Base-by-base conservation (phyloP, 1,284 basidiomycete species). In the Apiotrichum sp. region DNA sequence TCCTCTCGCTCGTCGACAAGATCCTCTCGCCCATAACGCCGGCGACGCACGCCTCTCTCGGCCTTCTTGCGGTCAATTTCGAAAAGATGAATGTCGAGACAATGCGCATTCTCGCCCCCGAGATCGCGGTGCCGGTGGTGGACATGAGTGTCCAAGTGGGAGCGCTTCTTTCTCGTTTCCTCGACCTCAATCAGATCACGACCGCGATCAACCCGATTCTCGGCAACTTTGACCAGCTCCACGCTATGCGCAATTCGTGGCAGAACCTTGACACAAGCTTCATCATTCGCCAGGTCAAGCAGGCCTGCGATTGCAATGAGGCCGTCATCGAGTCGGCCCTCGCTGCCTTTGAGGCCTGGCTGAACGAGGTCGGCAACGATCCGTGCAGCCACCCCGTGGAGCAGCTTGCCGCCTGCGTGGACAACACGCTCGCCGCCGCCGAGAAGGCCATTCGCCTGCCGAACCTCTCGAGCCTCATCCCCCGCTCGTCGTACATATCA, bases 131-230 rank as follows among this genome's bases (percentile, higher is more conserved):
- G 31, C 56, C 62, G 31, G 65, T 70, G 41, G 50, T 69, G 11
- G 66, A 72, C 52, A 56, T 72, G 9, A 52, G 64, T 16, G 62
- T 57, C 13, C 58, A 66, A 29, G 59, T 62, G 4, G 71, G 65
- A 9, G 68, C 68, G 38, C 58, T 71, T 0, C 50, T 73, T 35
- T 68, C 58, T 14, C 71, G 71, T 11, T 67, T 69, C 38, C 57
- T 65, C 31, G 70, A 69, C 14, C 52, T 73, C 2, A 59, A 68
- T 9, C 69, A 75, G 52, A 59, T 71, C 34, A 64, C 66, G 1
- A 47, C 57, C 0, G 62, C 70, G 0, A 63, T 75, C n/a, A 52
- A 48, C 4, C 67, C 67, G 4, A 69, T 74, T 48, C 61, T 73
- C 11, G 55, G 64, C 33, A 58, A 65, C 40, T 56, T 55, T 0